These are phyloP conservation scores for Crithidia bombi DNA, from an alignment of 208 protist genomes.

Conservation along the genomic window DNA sequence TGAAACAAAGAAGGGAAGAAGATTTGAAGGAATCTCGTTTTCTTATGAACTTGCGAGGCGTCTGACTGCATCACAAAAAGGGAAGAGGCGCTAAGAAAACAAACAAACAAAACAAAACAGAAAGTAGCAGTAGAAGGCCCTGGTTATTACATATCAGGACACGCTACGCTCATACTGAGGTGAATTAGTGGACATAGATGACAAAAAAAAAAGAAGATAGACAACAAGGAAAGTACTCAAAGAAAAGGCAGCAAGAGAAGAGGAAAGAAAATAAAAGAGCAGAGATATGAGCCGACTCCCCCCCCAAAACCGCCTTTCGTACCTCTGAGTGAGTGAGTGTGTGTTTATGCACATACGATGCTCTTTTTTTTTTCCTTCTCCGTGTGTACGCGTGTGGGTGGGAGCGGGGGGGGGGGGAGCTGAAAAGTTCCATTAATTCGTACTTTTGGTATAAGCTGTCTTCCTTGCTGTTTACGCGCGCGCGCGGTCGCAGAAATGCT, in stretches of 20 bases:
- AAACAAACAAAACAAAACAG: slow-evolving; percentile 13
- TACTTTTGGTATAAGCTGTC: too few species aligned
- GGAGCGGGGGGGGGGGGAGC: too few species aligned
- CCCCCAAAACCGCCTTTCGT: too few species aligned
- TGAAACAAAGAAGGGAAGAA: not conserved
- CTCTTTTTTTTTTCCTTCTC: not conserved
- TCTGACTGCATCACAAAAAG: not conserved
- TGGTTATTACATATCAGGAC: not conserved
- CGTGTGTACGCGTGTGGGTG: too few species aligned
- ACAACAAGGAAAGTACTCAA: not conserved
- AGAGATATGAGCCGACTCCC: too few species aligned
- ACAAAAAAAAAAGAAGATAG: slow-evolving; percentile 6
- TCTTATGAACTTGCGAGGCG: too few species aligned
- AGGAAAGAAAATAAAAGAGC: not conserved
- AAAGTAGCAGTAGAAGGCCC: not conserved
- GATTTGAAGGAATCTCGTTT: too few species aligned
- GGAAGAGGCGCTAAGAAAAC: not conserved
- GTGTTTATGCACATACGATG: too few species aligned
- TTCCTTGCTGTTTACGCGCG: too few species aligned
- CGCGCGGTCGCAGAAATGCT: too few species aligned
- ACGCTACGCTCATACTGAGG: not conserved
- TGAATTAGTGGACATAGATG: not conserved
- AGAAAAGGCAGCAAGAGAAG: not conserved
- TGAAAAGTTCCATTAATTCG: too few species aligned
- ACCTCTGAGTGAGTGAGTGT: too few species aligned